These are phyloP conservation scores for Danielia reshetovae DNA, from an alignment of 805 yeast genomes.

Conservation along the genomic window DNA sequence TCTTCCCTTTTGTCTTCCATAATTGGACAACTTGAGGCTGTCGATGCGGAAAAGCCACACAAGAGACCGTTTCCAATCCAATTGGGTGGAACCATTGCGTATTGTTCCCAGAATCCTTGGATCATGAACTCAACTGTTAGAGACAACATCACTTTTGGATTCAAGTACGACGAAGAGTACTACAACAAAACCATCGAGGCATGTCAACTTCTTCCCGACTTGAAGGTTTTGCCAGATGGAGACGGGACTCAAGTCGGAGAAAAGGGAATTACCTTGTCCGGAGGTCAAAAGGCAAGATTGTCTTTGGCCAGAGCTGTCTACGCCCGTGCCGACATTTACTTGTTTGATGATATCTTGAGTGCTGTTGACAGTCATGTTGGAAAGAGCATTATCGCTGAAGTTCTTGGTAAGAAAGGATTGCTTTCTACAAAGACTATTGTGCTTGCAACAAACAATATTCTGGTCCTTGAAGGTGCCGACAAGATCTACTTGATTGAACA, in stretches of 20 bases:
- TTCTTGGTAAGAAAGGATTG: constrained; percentile 29
- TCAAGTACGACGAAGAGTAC: constrained; percentile 25
- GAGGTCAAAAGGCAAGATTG: constrained; percentile 42
- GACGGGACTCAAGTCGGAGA: constrained; percentile 43
- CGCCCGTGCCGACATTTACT: constrained; percentile 35
- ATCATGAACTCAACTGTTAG: constrained; percentile 37
- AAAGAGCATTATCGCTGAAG: constrained; percentile 27
- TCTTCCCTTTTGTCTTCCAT: constrained; percentile 12
- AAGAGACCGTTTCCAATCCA: constrained; percentile 10
- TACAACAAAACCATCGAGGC: constrained; percentile 33
- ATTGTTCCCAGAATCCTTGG: constrained; percentile 41
- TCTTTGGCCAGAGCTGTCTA: constrained; percentile 42
- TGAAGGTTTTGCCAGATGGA: constrained; percentile 35
- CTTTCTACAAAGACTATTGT: constrained; percentile 17
- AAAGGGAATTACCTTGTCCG: constrained; percentile 40
- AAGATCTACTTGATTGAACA: constrained; percentile 11
- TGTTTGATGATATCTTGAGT: constrained; percentile 40
- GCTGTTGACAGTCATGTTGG: constrained; percentile 45
- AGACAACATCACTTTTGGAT: constrained; percentile 39
- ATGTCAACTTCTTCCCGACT: constrained; percentile 34
- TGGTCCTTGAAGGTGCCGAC: constrained; percentile 10
- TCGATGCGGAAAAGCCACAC: constrained; percentile 5
- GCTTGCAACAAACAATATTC: constrained; percentile 13
- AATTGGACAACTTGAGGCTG: constrained; percentile 15
- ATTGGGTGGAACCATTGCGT: constrained; percentile 34